Percentiles rank a stretch among this genome's conserved stretches.
These are phyloP conservation scores for Malassezia sympodialis DNA, from an alignment of 1,284 basidiomycete genomes.

Conservation along the genomic window DNA sequence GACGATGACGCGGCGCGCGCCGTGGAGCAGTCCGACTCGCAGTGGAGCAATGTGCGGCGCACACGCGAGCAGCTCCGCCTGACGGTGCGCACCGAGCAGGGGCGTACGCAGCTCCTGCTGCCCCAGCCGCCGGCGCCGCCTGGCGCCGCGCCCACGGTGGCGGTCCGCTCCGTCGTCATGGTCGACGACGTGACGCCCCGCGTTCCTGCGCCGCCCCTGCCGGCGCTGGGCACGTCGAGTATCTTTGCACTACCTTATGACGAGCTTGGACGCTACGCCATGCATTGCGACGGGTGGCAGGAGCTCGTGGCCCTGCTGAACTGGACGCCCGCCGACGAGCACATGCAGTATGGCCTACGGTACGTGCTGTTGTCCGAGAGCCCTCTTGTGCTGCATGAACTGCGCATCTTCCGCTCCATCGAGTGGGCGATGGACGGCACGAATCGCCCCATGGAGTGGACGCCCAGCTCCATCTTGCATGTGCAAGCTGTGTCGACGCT, in stretches of 20 bases:
- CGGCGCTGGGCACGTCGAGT: background rate
- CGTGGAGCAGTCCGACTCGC: slow-evolving; percentile 13
- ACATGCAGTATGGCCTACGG: slow-evolving; percentile 10
- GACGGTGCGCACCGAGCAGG: slow-evolving; percentile 8
- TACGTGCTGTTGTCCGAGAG: slow-evolving; percentile 10
- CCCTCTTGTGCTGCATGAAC: slow-evolving; percentile 15
- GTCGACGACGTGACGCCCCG: slow-evolving; percentile 12
- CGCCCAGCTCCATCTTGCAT: slow-evolving; percentile 5
- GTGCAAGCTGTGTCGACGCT: slow-evolving; percentile 12
- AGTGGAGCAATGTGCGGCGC: slow-evolving; percentile 19
- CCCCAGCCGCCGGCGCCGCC: slow-evolving; percentile 14
- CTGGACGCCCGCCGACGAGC: slow-evolving; percentile 4
- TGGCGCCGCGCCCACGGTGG: slow-evolving; percentile 4
- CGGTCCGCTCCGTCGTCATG: slow-evolving; percentile 12
- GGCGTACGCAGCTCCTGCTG: slow-evolving; percentile 1
- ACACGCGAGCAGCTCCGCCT: slow-evolving; percentile 15
- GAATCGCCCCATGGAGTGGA: slow-evolving; percentile 1
- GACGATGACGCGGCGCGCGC: slow-evolving; percentile 14
- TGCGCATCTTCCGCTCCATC: slow-evolving; percentile 7
- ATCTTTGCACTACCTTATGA: slow-evolving; percentile 1
- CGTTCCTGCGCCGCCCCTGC: background rate
- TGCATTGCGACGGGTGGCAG: slow-evolving; percentile 10
- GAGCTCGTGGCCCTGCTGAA: slow-evolving; percentile 8
- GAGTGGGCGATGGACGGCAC: slow-evolving; percentile 4
- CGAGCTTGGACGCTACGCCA: background rate